Base-by-base conservation (phyloP, 2,329 filamentous ascomycete genomes). In the Chrysoporthe cubensis region DNA sequence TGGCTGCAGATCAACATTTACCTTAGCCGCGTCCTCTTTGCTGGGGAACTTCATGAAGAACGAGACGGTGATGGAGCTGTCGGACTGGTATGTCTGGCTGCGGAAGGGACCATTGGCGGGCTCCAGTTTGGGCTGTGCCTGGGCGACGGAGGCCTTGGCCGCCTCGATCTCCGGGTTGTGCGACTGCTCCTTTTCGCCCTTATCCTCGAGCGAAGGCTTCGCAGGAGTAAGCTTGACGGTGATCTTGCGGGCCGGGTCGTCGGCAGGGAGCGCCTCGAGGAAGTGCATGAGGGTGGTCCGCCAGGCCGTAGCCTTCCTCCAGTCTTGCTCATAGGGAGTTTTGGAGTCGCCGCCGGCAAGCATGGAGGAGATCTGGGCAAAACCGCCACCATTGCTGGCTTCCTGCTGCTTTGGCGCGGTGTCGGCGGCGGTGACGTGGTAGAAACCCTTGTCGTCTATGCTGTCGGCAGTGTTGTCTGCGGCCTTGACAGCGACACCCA, bases 211-310 rank as follows among this genome's bases (percentile, higher is more conserved):
- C 1, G 72, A 68, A 0, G 71, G 72, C 14, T 74, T 76, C 26
- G 76, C 75, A 18, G 77, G 77, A 8, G 81, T 75, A 43, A 75
- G 75, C 8, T 67, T 62, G 1, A 81, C 76, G 0, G 78, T 83
- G 43, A 85, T 76, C 75, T 82, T 86, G 37, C 85, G 78, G 1
- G 78, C 82, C 1, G 80, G 74, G 60, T 85, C 80, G 2, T 82
- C 82, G 14, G 72, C 73, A 0, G 82, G 80, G 34, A 87, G 76
- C 60, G 76, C 78, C 57, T 81, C 79, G 77, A 88, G 74, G 34
- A 75, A 74, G 0, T 72, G 75, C 8, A 88, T 76, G n/a, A 81
- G 79, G 74, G 86, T 83, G 32, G 81, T 72, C 4, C 86, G 80
- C 75, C 84, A 78, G 0, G 79, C 76, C 63, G 80, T 80, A 1